Evolutionary conservation across 2,329 filamentous ascomycete genomes (phyloP).

Genomic region (Aspergillus ibericus): DNA sequence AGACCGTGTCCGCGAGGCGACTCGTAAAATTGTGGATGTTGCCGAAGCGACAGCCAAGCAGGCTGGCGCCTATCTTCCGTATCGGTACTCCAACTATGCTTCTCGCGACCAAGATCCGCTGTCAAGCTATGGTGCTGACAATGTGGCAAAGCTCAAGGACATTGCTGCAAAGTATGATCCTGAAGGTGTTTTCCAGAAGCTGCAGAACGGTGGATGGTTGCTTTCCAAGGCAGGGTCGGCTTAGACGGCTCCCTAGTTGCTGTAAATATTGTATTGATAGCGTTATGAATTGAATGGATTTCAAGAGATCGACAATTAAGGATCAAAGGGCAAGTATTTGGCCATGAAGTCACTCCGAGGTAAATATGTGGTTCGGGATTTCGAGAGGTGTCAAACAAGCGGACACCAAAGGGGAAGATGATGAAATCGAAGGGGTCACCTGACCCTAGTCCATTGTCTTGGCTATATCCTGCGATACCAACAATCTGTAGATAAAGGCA

Average conservation of each 20-base stretch:
- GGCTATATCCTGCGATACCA: no score
- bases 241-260: not conserved
- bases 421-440: no score
- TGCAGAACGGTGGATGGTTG: constrained; percentile 13
- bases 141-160: constrained; percentile 4
- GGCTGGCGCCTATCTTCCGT: constrained; percentile 11
- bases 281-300: not conserved
- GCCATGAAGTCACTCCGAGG: no score
- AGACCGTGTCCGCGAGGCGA: constrained; percentile 7
- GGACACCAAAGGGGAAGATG: no score
- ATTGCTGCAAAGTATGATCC: constrained; percentile 11
- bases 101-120: constrained; percentile 11
- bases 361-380: no score
- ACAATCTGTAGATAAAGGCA: no score
- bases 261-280: not conserved
- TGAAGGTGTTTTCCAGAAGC: constrained; percentile 7
- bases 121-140: constrained; percentile 9
- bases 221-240: not conserved
- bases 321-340: no score
- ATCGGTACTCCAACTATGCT: constrained; percentile 13
- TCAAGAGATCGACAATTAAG: not conserved
- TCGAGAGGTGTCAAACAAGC: no score
- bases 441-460: no score
- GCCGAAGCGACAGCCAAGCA: constrained; percentile 10
- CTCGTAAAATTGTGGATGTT: constrained; percentile 13